A percentile compares a stretch with the other conserved stretches of the same genome.
Evolutionary conservation across 2,329 filamentous ascomycete genomes (phyloP).

Genomic region (Beauveria medogensis): DNA sequence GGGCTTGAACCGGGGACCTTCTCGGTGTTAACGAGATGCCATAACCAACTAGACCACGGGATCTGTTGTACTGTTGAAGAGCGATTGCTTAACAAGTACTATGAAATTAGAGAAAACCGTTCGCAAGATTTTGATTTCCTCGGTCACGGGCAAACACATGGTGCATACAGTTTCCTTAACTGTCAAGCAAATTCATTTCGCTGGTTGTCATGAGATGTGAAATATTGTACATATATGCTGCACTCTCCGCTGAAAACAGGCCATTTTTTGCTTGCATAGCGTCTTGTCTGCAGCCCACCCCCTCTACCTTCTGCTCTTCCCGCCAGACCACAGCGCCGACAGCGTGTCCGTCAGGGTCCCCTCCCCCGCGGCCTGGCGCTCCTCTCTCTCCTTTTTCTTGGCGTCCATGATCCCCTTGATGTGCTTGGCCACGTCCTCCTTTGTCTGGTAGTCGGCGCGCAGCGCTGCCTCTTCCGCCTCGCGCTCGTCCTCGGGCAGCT

Average conservation of each 20-base stretch:
- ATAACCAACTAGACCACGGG: slow-evolving; percentile 34
- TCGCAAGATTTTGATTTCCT: too few species aligned
- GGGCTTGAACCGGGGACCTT: slow-evolving; percentile 33
- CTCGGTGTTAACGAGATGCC: slow-evolving; percentile 33
- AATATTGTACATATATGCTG: slow-evolving; percentile 6
- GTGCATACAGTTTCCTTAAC: not conserved
- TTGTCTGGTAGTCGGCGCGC: slow-evolving; percentile 52
- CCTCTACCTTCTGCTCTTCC: slow-evolving; percentile 18
- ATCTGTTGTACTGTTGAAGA: slow-evolving; percentile 14
- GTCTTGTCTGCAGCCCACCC: not conserved
- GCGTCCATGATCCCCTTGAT: slow-evolving; percentile 48
- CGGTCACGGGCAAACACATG: not conserved
- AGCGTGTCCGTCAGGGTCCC: slow-evolving; percentile 24
- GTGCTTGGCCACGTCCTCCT: slow-evolving; percentile 48
- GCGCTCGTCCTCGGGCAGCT: slow-evolving; percentile 50
- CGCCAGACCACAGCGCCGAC: slow-evolving; percentile 20
- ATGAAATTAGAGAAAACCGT: not conserved
- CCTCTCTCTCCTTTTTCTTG: slow-evolving; percentile 48
- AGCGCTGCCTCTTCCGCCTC: slow-evolving; percentile 56
- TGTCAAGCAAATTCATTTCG: not conserved
- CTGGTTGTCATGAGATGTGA: not conserved
- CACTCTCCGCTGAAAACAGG: not conserved
- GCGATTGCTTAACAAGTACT: not conserved
- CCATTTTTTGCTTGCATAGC: not conserved
- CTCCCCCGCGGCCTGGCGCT: slow-evolving; percentile 27